Percentiles rank a stretch among this genome's conserved stretches.
phyloP scores from a whole-genome alignment of 2,329 filamentous ascomycete genomes.

The Phialophora chinensis region DNA sequence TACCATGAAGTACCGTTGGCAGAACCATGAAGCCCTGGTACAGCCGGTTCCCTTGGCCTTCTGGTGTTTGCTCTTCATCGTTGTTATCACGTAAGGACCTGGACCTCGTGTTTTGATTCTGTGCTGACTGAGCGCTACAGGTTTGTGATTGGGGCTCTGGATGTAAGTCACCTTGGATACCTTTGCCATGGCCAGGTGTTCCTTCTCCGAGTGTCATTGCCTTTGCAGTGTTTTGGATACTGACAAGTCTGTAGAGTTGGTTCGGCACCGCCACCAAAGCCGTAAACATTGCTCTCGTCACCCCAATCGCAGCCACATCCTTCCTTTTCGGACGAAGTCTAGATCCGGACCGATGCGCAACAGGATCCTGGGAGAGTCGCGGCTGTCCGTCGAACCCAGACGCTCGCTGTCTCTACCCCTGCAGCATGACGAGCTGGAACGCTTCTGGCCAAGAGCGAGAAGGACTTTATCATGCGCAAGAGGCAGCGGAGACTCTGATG shows the following conservation, averaged over 20 bases:
- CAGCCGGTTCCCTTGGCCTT: conserved; percentile 29
- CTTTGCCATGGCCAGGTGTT: not conserved
- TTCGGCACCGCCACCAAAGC: conserved; percentile 21
- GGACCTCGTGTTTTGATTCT: not conserved
- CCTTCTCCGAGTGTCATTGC: not conserved
- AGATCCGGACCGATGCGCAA: conserved; percentile 2
- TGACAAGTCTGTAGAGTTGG: conserved; percentile 7
- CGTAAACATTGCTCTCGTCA: conserved; percentile 17
- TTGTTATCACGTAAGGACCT: conserved; percentile 24
- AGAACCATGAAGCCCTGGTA: conserved; percentile 21
- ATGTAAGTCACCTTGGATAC: not conserved
- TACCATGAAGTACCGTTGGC: conserved; percentile 22
- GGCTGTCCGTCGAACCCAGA: conserved; percentile 14
- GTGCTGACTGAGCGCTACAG: conserved; percentile 13
- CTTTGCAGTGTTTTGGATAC: not conserved
- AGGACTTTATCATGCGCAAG: conserved; percentile 30
- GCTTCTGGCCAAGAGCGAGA: conserved; percentile 24
- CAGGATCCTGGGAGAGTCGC: conserved; percentile 5
- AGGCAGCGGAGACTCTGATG: conserved; percentile 32
- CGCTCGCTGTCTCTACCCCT: conserved; percentile 28
- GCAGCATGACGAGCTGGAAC: conserved; percentile 34
- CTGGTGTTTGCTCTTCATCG: conserved; percentile 21
- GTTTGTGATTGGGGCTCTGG: conserved; percentile 21
- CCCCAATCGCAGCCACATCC: not conserved
- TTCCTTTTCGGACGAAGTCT: conserved; percentile 15